Evolutionary conservation across 805 yeast species (phyloP).

Genomic region (Teunomyces panamensis): DNA sequence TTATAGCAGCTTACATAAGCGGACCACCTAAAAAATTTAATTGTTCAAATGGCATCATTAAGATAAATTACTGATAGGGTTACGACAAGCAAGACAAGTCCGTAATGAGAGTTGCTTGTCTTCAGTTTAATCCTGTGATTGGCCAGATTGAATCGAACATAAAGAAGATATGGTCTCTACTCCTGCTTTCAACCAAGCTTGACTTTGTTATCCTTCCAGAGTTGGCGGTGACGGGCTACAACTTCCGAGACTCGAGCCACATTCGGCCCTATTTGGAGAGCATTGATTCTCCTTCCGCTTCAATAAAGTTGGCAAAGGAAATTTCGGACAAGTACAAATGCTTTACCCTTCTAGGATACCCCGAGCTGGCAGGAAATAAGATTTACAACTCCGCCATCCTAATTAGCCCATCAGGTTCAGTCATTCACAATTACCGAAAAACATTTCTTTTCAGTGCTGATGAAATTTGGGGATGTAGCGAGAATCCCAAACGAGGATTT

Average conservation of each 20-base stretch:
- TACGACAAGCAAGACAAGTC: neutral
- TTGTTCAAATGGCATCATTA: too few species aligned
- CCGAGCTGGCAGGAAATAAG: conserved; percentile 45
- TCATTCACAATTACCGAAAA: conserved; percentile 70
- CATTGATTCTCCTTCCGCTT: conserved; percentile 36
- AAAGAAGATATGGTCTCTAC: conserved; percentile 38
- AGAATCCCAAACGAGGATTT: conserved; percentile 59
- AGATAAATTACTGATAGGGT: too few species aligned
- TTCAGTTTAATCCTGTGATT: conserved; percentile 65
- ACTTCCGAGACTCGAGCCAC: conserved; percentile 47
- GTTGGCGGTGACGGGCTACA: conserved; percentile 81
- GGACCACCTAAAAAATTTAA: too few species aligned
- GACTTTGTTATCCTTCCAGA: conserved; percentile 84
- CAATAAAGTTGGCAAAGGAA: conserved; percentile 55
- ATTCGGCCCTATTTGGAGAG: conserved; percentile 59
- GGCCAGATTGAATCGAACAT: conserved; percentile 59
- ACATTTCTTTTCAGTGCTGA: conserved; percentile 77
- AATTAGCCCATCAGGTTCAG: conserved; percentile 54
- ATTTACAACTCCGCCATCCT: conserved; percentile 74
- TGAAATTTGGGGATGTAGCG: conserved; percentile 73
- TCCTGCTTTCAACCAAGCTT: conserved; percentile 18
- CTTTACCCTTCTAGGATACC: conserved; percentile 78
- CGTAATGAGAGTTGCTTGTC: conserved; percentile 48
- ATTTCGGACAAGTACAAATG: conserved; percentile 52
- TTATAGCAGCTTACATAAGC: too few species aligned